A percentile compares a stretch with the other conserved stretches of the same genome.
These are phyloP conservation scores for Chlorella variabilis DNA, from an alignment of 163 green algal species.

Conservation along the genomic window DNA sequence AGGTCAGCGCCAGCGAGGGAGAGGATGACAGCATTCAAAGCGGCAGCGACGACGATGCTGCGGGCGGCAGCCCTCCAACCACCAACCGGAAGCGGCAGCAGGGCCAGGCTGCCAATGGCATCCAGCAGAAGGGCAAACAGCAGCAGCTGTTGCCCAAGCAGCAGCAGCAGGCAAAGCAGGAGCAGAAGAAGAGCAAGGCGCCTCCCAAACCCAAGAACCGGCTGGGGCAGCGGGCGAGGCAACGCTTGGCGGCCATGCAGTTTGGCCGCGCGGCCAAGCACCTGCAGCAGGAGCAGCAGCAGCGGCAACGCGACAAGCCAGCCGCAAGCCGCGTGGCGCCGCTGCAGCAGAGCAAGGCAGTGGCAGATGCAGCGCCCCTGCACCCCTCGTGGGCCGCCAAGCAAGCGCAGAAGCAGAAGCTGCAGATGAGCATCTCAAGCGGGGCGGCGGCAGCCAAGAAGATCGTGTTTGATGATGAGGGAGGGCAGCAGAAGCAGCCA, in stretches of 20 bases:
- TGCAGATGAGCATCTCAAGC: slow-evolving; percentile 28
- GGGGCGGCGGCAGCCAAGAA: slow-evolving; percentile 23
- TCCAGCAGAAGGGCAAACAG: not conserved
- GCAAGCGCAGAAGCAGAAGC: slow-evolving; percentile 40
- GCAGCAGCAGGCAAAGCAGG: slow-evolving; percentile 14
- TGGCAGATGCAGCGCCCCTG: not conserved
- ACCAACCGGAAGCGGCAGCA: too few species aligned
- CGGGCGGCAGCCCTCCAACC: not conserved
- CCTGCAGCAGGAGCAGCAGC: slow-evolving; percentile 13
- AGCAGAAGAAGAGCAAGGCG: slow-evolving; percentile 15
- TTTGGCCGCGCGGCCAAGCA: not conserved
- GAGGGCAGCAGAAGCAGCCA: not conserved
- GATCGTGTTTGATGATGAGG: slow-evolving; percentile 40
- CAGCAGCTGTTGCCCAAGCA: not conserved
- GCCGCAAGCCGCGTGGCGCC: not conserved
- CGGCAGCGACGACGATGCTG: not conserved
- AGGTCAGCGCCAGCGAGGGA: not conserved
- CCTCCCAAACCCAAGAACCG: slow-evolving; percentile 46
- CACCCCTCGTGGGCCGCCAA: slow-evolving; percentile 56
- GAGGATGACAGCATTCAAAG: not conserved
- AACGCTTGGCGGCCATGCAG: slow-evolving; percentile 18
- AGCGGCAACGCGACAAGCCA: not conserved
- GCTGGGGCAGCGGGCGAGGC: slow-evolving; percentile 38
- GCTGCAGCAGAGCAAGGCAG: not conserved
- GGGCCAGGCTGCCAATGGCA: too few species aligned